Base-by-base conservation (phyloP, 2,329 filamentous ascomycete genomes). In the Sphaerulina musiva region DNA sequence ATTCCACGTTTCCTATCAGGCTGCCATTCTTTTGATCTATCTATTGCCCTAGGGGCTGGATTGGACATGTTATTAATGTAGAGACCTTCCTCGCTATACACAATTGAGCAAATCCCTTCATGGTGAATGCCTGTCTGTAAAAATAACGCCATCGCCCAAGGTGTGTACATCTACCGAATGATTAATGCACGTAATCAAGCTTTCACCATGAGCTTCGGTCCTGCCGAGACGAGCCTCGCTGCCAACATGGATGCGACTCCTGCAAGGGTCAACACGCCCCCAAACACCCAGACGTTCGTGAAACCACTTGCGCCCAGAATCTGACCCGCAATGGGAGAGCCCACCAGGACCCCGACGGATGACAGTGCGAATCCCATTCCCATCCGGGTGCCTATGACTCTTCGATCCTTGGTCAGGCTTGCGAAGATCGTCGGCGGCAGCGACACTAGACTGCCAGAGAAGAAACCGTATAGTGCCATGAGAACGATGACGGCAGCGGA, bases 381-480 rank as follows among this genome's bases (percentile, higher is more conserved):
- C 26, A 54, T 49, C 32, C 52, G 26, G 8, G 46, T 54, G 9
- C 52, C 52, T 9, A 54, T 23, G 46, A 59, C 57, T 52, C 67
- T 67, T 36, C 40, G 41, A 34, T 46, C 49, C 12, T 31, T 12
- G 11, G 53, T 75, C 64, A 14, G 55, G 32, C 0, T 69, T 12
- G 44, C 72, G 11, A 75, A 41, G 7, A 74, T 69, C 0, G 72
- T 72, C 0, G 73, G 71, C 8, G 73, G 71, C 3, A 75, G 50
- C 1, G 62, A 66, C 14, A 75, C 72, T 40, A 75, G 69, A 0
- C 66, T 65, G 8, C 73, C 73, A 1, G 67, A 70, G 63, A 74
- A 74, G 66, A 74, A 75, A 0, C 73, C 73, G 53, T 73, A 75
- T 10, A 73, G 69, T 0, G 68, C 62, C 57, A 69, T 69, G 14